Conservation (phyloP, 176 grass and related monocot species). For the bread wheat (Triticum aestivum) region IWGSC_CS_RefSeq_v2.1 NC_057811.1:461712459-461712958, state of each 20-base stretch:
- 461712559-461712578: constrained; percentile 7
- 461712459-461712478: not conserved
- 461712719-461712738: constrained; percentile 4
- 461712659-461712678: constrained; percentile 27
- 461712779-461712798: constrained; percentile 14
- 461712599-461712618: constrained; percentile 14
- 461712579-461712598: constrained; percentile 36
- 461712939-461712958: constrained; percentile 41
- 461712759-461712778: constrained; percentile 2
- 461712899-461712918: constrained; percentile 40
- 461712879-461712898: constrained; percentile 34
- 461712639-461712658: constrained; percentile 32
- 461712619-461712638: constrained; percentile 39
- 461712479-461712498: not conserved
- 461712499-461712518: constrained; percentile 16
- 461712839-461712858: constrained; percentile 2
- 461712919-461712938: constrained; percentile 18
- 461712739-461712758: constrained; percentile 10
- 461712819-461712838: constrained; percentile 11
- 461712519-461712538: constrained; percentile 20
- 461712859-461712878: constrained; percentile 20
- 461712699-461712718: constrained; percentile 27
- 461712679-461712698: constrained; percentile 27
- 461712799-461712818: constrained; percentile 14
- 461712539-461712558: constrained; percentile 14